phyloP scores from a whole-genome alignment of 2,329 filamentous ascomycete genomes.

The Penicillium sclerotigenum region DNA sequence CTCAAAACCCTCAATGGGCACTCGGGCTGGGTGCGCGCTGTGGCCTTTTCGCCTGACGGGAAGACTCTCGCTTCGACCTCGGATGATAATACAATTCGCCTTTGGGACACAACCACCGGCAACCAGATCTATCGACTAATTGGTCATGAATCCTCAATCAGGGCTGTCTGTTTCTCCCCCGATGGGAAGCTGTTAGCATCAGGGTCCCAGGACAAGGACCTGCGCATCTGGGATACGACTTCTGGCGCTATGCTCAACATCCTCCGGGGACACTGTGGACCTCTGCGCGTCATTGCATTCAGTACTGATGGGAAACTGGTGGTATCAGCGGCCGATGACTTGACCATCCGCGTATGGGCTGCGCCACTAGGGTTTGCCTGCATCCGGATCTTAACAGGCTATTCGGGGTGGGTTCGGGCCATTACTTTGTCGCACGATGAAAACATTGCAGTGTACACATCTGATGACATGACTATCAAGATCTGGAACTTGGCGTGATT shows the following conservation, averaged over 20 bases:
- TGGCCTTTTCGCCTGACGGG: conserved; percentile 6
- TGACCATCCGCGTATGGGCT: conserved; percentile 9
- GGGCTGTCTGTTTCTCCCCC: conserved; percentile 6
- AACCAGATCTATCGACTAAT: not conserved
- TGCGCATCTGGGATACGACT: conserved; percentile 9
- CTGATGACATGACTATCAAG: conserved; percentile 13
- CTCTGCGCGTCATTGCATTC: conserved; percentile 1
- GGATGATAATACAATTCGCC: conserved; percentile 4
- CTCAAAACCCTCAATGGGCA: conserved; percentile 1
- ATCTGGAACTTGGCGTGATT: conserved; percentile 6
- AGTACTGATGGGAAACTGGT: conserved; percentile 1
- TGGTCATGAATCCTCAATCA: conserved; percentile 1
- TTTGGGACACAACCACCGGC: conserved; percentile 3
- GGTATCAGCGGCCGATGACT: conserved; percentile 7
- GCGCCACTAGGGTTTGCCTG: not conserved
- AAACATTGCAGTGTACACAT: conserved; percentile 3
- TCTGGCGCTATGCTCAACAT: not conserved
- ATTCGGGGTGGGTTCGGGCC: conserved; percentile 6
- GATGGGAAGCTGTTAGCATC: conserved; percentile 3
- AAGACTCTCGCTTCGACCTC: conserved; percentile 6
- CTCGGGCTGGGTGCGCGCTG: conserved; percentile 7
- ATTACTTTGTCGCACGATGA: conserved; percentile 2
- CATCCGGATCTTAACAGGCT: conserved; percentile 1
- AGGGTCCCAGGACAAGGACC: conserved; percentile 4
- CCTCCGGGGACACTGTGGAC: conserved; percentile 4